A percentile compares a stretch with the other conserved stretches of the same genome.
These are phyloP conservation scores for Barnettozyma sp. DNA, from an alignment of 805 yeast species.

Conservation along the genomic window DNA sequence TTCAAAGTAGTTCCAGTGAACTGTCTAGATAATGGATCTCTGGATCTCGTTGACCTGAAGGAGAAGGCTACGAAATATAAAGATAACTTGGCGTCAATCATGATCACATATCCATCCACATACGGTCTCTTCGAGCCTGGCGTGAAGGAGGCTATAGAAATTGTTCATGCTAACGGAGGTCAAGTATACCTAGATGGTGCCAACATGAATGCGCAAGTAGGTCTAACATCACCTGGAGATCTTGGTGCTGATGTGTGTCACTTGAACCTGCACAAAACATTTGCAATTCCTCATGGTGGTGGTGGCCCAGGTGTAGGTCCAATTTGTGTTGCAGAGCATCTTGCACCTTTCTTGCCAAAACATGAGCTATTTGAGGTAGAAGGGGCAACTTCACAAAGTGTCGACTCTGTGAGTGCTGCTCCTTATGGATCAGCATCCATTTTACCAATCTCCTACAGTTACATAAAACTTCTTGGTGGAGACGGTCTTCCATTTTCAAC, in stretches of 20 bases:
- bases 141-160: constrained; percentile 75
- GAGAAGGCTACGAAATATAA: constrained; percentile 65
- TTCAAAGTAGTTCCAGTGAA: constrained; percentile 89
- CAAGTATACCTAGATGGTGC: constrained; percentile 98
- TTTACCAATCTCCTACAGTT: constrained; percentile 88
- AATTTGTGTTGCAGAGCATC: constrained; percentile 81
- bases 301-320: constrained; percentile 99
- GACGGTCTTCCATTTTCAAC: constrained; percentile 80
- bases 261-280: constrained; percentile 92
- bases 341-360: constrained; percentile 74
- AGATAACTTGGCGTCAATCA: constrained; percentile 74
- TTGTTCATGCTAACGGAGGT: constrained; percentile 82
- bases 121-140: constrained; percentile 95
- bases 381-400: constrained; percentile 39
- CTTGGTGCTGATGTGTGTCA: constrained; percentile 98
- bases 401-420: constrained; percentile 81
- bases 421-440: constrained; percentile 95
- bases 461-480: constrained; percentile 91
- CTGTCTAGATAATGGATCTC: constrained; percentile 78
- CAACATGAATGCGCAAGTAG: constrained; percentile 98
- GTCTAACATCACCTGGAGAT: constrained; percentile 95
- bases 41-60: constrained; percentile 71
- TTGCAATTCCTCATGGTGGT: constrained; percentile 98
- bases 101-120: constrained; percentile 97
- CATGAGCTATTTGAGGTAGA: constrained; percentile 55